Conservation (phyloP, 225 moss, liverwort and hornwort species). For the Sphagnum contortum region DNA sequence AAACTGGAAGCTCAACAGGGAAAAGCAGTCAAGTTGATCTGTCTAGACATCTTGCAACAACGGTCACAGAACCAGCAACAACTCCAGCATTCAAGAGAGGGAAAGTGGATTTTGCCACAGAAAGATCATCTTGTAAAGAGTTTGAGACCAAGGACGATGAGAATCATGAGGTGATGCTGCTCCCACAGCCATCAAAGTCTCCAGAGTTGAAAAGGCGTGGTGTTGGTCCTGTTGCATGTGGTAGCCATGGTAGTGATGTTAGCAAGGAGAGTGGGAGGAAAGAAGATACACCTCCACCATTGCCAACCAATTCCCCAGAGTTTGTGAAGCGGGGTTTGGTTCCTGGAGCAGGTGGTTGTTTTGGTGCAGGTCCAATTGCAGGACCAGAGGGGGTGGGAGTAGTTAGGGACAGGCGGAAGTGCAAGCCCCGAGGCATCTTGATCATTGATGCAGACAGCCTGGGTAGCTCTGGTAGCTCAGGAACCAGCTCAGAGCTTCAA, state of each 20-base stretch:
- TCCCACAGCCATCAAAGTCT: constrained; percentile 33
- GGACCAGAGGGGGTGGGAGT: constrained; percentile 75
- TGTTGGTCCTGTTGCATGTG: constrained; percentile 2
- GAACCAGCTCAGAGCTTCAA: constrained; percentile 33
- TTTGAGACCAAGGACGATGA: background rate
- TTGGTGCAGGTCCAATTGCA: constrained; percentile 85
- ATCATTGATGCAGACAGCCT: constrained; percentile 58
- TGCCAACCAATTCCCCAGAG: constrained; percentile 79
- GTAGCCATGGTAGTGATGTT: background rate
- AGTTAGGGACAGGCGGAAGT: constrained; percentile 75
- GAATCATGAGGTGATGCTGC: constrained; percentile 17
- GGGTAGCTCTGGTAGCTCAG: constrained; percentile 57
- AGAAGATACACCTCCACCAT: constrained; percentile 58
- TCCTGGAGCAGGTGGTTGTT: constrained; percentile 51
- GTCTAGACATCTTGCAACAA: too few species aligned
- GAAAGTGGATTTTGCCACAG: background rate
- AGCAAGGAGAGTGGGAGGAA: background rate
- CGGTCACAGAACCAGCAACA: too few species aligned
- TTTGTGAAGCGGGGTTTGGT: constrained; percentile 73
- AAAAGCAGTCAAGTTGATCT: too few species aligned
- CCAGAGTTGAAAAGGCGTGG: constrained; percentile 33
- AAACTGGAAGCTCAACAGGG: background rate
- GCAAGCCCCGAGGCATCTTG: constrained; percentile 81
- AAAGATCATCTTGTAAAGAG: background rate
- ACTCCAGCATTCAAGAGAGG: too few species aligned